A percentile compares a stretch with the other conserved stretches of the same genome.
Conservation (phyloP, 2,329 filamentous ascomycete species). For the Pseudocercospora musae region DNA sequence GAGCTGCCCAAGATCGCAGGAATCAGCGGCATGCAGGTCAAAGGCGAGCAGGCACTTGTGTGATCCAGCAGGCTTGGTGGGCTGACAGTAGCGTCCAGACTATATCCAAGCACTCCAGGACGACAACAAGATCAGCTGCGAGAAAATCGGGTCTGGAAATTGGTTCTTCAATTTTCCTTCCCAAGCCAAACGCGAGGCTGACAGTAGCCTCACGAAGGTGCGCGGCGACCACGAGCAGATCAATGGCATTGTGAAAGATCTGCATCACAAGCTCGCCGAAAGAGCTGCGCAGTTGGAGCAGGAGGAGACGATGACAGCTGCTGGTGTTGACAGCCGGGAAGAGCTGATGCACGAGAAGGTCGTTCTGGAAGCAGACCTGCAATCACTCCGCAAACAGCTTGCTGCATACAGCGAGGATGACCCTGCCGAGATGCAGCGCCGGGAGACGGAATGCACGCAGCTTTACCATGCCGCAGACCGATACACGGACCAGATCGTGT, state of each 20-base stretch:
- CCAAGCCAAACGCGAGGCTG: slow-evolving; percentile 52
- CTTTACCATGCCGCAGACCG: slow-evolving; percentile 35
- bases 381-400: slow-evolving; percentile 41
- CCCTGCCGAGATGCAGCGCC: slow-evolving; percentile 44
- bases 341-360: slow-evolving; percentile 38
- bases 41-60: slow-evolving; percentile 22
- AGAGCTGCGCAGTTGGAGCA: slow-evolving; percentile 39
- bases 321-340: slow-evolving; percentile 35
- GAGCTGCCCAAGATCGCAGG: slow-evolving; percentile 58
- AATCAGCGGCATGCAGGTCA: slow-evolving; percentile 60
- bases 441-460: slow-evolving; percentile 33
- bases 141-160: slow-evolving; percentile 69
- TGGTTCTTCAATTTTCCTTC: slow-evolving; percentile 69
- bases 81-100: slow-evolving; percentile 39
- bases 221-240: slow-evolving; percentile 40
- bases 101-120: slow-evolving; percentile 61
- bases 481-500: slow-evolving; percentile 45
- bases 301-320: slow-evolving; percentile 38
- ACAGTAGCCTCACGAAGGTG: slow-evolving; percentile 39
- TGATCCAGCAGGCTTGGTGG: not conserved
- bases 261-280: slow-evolving; percentile 41
- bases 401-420: slow-evolving; percentile 47
- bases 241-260: slow-evolving; percentile 34
- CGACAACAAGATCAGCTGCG: slow-evolving; percentile 60
- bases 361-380: slow-evolving; percentile 38